Percentiles rank a stretch among this genome's conserved stretches.
phyloP scores from a whole-genome alignment of 805 yeast species.

The Schwanniomyces pseudopolymorphus region DNA sequence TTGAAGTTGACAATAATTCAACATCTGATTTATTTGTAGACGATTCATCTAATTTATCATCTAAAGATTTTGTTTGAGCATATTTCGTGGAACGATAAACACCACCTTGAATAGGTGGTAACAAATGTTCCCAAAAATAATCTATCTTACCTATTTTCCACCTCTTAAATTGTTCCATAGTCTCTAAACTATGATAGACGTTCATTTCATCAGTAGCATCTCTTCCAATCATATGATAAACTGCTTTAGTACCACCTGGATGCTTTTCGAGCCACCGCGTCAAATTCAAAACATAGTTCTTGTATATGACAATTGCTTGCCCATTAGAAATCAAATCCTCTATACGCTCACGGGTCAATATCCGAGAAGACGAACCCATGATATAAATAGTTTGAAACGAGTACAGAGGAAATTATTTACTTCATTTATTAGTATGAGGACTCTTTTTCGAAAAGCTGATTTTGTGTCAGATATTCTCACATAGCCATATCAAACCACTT shows the following conservation, averaged over 20 bases:
- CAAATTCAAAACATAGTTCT: conserved; percentile 58
- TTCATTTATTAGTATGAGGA: too few relatives aligned
- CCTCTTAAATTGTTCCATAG: conserved; percentile 48
- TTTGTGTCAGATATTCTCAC: not conserved
- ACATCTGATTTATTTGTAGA: conserved; percentile 8
- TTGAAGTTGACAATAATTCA: conserved; percentile 9
- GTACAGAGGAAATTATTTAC: too few relatives aligned
- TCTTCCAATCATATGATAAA: conserved; percentile 80
- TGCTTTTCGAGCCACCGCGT: conserved; percentile 71
- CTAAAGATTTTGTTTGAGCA: conserved; percentile 6
- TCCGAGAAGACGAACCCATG: conserved; percentile 5
- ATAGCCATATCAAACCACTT: not conserved
- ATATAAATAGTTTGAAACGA: not conserved
- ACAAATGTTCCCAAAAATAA: conserved; percentile 65
- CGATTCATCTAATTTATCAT: conserved; percentile 11
- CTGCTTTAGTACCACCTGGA: conserved; percentile 89
- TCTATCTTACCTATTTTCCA: conserved; percentile 69
- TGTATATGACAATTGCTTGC: conserved; percentile 65
- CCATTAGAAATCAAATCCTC: conserved; percentile 65
- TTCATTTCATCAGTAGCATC: conserved; percentile 92
- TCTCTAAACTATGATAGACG: conserved; percentile 70
- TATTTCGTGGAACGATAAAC: conserved; percentile 14
- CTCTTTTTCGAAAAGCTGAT: not conserved
- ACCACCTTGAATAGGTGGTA: conserved; percentile 92
- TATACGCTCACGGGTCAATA: conserved; percentile 36